Evolutionary conservation across 257 asterid species (phyloP).

Genomic region (Penstemon eatonii): DNA sequence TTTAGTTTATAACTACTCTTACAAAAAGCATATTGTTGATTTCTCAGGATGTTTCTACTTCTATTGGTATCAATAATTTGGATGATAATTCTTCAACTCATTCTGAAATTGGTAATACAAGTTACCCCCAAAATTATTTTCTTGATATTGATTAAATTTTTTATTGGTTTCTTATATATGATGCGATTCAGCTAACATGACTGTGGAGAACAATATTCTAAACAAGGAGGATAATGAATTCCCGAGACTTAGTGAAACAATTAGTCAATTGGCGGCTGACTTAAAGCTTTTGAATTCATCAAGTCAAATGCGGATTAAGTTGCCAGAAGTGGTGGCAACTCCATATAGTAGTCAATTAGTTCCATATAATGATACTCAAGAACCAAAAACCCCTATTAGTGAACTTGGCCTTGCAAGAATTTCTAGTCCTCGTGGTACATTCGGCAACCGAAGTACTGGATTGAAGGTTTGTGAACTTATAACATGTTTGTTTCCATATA

Average conservation of each 20-base stretch:
- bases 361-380: conserved; percentile 32
- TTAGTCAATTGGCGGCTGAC: conserved; percentile 54
- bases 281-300: conserved; percentile 54
- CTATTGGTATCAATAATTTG: conserved; percentile 12
- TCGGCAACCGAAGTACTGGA: conserved; percentile 54
- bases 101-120: conserved; percentile 30
- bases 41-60: conserved; percentile 44
- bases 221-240: conserved; percentile 37
- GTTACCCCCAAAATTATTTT: background rate
- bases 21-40: background rate
- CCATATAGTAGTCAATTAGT: conserved; percentile 29
- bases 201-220: conserved; percentile 31
- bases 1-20: background rate
- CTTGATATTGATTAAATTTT: background rate
- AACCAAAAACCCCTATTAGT: conserved; percentile 72
- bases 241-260: conserved; percentile 65
- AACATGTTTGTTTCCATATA: background rate
- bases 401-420: conserved; percentile 37
- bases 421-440: conserved; percentile 52
- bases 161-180: background rate
- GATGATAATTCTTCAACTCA: conserved; percentile 17
- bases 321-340: conserved; percentile 38
- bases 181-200: conserved; percentile 30
- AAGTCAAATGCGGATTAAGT: conserved; percentile 44
- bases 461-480: conserved; percentile 50